Evolutionary conservation across 495 filamentous ascomycete species (phyloP).

Genomic region (Cudoniella acicularis): DNA sequence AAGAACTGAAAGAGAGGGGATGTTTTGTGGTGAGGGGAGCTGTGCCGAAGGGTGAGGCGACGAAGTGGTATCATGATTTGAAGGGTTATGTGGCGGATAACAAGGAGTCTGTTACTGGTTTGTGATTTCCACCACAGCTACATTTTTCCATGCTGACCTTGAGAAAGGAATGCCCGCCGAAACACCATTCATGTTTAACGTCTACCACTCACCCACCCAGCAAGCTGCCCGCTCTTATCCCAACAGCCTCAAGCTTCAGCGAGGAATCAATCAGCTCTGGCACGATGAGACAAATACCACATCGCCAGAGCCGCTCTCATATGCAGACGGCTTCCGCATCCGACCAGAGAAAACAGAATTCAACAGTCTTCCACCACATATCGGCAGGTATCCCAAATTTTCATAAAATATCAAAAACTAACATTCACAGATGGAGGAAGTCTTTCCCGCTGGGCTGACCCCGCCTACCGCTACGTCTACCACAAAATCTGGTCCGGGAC

Average conservation of each 20-base stretch:
- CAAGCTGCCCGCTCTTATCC: slow-evolving; percentile 15
- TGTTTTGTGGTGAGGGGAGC: slow-evolving; percentile 14
- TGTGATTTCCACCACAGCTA: too few relatives aligned
- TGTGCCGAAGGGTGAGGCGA: slow-evolving; percentile 9
- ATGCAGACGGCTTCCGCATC: slow-evolving; percentile 12
- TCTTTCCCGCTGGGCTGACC: slow-evolving; percentile 14
- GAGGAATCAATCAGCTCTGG: slow-evolving; percentile 15
- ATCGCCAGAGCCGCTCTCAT: slow-evolving; percentile 15
- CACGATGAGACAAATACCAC: slow-evolving; percentile 9
- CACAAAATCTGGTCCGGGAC: slow-evolving; percentile 15
- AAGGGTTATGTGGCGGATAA: slow-evolving; percentile 10
- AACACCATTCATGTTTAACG: slow-evolving; percentile 15
- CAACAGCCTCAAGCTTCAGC: slow-evolving; percentile 17
- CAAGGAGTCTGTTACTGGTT: slow-evolving; percentile 1
- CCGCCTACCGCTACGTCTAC: slow-evolving; percentile 17
- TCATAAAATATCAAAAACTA: too few relatives aligned
- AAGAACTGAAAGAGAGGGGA: slow-evolving; percentile 8
- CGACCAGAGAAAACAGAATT: slow-evolving; percentile 10
- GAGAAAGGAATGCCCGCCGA: slow-evolving; percentile 20
- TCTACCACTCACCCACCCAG: slow-evolving; percentile 23
- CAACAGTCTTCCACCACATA: slow-evolving; percentile 15
- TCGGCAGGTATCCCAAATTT: too few relatives aligned
- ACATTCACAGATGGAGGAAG: slow-evolving; percentile 6
- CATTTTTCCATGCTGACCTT: too few relatives aligned
- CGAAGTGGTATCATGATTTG: background rate